These are phyloP conservation scores for Rhizopus arrhizus DNA, from an alignment of 371 early-diverging fungal genomes.

Conservation along the genomic window DNA sequence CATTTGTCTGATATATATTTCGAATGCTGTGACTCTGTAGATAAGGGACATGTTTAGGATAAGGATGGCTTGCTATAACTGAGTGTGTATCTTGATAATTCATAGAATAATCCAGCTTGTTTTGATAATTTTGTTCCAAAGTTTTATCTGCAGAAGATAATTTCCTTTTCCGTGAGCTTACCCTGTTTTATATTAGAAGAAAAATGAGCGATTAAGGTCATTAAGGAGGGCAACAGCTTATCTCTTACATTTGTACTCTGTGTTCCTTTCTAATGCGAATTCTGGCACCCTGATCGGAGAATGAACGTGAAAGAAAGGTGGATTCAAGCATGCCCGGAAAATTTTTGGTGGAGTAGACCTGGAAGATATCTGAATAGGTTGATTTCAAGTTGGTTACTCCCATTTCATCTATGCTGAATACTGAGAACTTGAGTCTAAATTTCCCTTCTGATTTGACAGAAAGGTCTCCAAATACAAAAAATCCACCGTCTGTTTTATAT, in stretches of 20 bases:
- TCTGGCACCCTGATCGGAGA: slow-evolving; percentile 57
- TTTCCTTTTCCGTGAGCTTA: slow-evolving; percentile 2
- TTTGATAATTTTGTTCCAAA: slow-evolving; percentile 12
- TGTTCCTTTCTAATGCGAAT: slow-evolving; percentile 59
- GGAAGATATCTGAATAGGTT: slow-evolving; percentile 63
- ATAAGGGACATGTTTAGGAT: slow-evolving; percentile 1
- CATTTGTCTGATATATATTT: not conserved
- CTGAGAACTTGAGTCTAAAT: slow-evolving; percentile 85
- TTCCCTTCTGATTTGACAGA: slow-evolving; percentile 88
- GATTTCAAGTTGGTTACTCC: slow-evolving; percentile 35
- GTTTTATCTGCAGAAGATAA: slow-evolving; percentile 15
- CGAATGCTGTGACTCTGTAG: not conserved
- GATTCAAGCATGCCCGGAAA: slow-evolving; percentile 88
- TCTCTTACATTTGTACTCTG: slow-evolving; percentile 39
- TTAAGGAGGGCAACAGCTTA: not conserved
- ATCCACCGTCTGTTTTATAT: slow-evolving; percentile 73
- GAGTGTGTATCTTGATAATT: not conserved
- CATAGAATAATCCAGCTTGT: not conserved
- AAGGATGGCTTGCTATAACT: not conserved
- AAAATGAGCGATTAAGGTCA: not conserved
- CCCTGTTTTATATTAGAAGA: slow-evolving; percentile 2
- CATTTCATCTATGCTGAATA: slow-evolving; percentile 76
- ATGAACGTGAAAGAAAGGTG: slow-evolving; percentile 52
- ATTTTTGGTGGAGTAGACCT: slow-evolving; percentile 84
- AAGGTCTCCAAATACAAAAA: slow-evolving; percentile 94